These are phyloP conservation scores for Trichomonas gallinae DNA, from an alignment of 208 protist species.

Conservation along the genomic window DNA sequence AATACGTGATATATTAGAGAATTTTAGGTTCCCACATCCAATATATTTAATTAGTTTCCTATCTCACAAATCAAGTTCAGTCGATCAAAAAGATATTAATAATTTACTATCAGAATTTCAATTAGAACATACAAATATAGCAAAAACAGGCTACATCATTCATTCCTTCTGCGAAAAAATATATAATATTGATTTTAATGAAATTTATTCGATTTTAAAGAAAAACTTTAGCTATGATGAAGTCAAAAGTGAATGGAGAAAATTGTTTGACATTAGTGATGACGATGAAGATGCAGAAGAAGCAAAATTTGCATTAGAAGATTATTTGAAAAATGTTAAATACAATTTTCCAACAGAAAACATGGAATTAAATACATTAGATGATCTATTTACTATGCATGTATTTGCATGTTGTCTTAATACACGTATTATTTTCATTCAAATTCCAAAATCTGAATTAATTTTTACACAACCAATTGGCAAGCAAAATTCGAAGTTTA, in stretches of 20 bases:
- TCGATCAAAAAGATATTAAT: not conserved
- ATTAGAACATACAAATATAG: not conserved
- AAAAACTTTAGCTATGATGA: not conserved
- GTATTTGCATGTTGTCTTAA: not conserved
- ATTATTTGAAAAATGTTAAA: not conserved
- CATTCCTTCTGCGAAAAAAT: not conserved
- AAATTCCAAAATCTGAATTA: not conserved
- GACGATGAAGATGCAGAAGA: not conserved
- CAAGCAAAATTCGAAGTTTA: not conserved
- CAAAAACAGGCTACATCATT: not conserved
- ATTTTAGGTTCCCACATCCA: not conserved
- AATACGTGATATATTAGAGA: not conserved
- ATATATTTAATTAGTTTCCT: not conserved
- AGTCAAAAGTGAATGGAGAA: not conserved
- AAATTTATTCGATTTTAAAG: not conserved
- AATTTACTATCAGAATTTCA: not conserved
- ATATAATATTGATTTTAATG: not conserved
- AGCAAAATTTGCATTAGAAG: not conserved
- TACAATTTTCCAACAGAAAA: not conserved
- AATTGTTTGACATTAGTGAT: not conserved
- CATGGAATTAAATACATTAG: not conserved
- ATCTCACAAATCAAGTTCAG: not conserved
- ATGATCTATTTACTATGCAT: not conserved
- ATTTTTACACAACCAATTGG: not conserved
- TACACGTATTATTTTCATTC: not conserved